Conservation (phyloP, 75 land plant genomes). For the Pinus albicaulis region DNA sequence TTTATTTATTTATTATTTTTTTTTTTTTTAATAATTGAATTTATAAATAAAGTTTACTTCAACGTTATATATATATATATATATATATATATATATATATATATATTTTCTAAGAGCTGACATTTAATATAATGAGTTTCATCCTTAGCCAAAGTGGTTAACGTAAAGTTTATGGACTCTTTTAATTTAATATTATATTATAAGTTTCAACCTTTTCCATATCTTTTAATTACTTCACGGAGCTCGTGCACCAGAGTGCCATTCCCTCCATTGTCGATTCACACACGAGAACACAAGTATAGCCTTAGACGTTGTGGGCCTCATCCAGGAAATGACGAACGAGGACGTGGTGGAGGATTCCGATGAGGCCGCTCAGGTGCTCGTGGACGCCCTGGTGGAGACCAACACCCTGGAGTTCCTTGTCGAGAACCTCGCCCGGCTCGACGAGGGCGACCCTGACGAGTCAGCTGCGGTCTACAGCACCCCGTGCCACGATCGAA, state of each 20-base stretch:
- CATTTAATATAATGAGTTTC: no score
- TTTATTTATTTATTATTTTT: no score
- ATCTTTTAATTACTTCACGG: no score
- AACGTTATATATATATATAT: no score
- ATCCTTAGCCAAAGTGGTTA: no score
- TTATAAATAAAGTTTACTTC: no score
- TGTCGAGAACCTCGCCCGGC: constrained; percentile 74
- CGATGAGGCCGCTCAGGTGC: constrained; percentile 62
- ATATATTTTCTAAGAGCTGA: no score
- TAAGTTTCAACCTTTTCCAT: no score
- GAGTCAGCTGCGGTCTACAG: constrained; percentile 74
- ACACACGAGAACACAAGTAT: constrained; percentile 87
- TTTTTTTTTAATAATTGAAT: no score
- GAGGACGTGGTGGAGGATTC: constrained; percentile 81
- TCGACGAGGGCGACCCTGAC: constrained; percentile 88
- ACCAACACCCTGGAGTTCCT: constrained; percentile 88
- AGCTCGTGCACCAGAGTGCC: constrained; percentile 67
- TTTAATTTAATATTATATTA: no score
- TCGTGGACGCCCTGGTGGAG: constrained; percentile 83
- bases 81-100: no score
- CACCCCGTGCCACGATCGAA: constrained; percentile 76
- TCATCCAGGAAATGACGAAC: constrained; percentile 87
- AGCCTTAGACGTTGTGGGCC: constrained; percentile 67
- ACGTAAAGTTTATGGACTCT: no score
- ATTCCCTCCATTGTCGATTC: constrained; percentile 66